Evolutionary conservation across 495 filamentous ascomycete species (phyloP), one percentile per base, ranked within the genome.

Genomic region (Hyaloscypha bicolor): DNA sequence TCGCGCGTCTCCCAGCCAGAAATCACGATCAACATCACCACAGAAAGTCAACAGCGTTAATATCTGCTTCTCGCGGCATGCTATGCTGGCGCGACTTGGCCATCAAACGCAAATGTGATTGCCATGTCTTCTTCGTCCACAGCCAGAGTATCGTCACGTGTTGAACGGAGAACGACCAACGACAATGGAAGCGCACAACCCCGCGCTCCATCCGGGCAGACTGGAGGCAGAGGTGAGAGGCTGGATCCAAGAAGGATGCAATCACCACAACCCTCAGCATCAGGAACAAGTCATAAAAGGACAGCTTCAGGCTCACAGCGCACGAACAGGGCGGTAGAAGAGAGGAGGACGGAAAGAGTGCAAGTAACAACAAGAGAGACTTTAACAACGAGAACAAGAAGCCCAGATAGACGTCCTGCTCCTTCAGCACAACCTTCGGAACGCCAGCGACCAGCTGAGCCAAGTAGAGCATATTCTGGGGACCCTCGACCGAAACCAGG

Each of bases 331-430:
- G 66, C 33, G 29, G 64, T 70, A 32, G 71, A 73, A 31, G 73
- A 75, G 58, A 33, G 78, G 59, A 68, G 76, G 32, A 79, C 71
- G 14, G 86, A 86, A 75, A 86, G 81, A 69, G 72, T 78, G 31
- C 82, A 86, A 64, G 76, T 91, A 59, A 88, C 90, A 12, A 89
- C 86, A 9, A 84, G 83, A 69, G 90, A 93, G 68, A 89, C 83
- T 53, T 69, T 88, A 57, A 85, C 87, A 14, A 77, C 84, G 69
- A 82, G 88, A 65, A 83, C 85, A 22, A 83, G 83, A 74, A 93
- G 89, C 70, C 87, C 90, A 8, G 82, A 88, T 61, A 89, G 90
- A 75, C 82, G 86, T 52, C 75, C 84, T 1, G 79, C 75, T 30
- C 78, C 80, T 29, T 66, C 68, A 60, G 65, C 69, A 66, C 63